A percentile compares a stretch with the other conserved stretches of the same genome.
Evolutionary conservation across 208 protist species (phyloP).

Genomic region (Leishmania lainsoni): DNA sequence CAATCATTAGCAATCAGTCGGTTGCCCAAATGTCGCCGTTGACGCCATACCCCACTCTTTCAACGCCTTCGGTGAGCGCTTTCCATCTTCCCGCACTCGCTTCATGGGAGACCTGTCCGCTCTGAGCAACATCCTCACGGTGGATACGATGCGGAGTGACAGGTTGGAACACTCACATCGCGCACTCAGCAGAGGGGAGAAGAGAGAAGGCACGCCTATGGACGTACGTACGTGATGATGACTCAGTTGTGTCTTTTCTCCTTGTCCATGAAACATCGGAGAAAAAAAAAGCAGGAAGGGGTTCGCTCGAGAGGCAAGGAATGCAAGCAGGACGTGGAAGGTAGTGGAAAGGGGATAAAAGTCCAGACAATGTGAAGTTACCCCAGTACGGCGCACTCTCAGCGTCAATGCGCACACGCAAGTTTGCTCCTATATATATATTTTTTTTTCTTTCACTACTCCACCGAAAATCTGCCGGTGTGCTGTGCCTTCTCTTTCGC

Average conservation of each 20-base stretch:
- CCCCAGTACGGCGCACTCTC: background rate
- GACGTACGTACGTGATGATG: background rate
- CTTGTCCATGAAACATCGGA: background rate
- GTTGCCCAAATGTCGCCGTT: background rate
- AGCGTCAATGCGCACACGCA: background rate
- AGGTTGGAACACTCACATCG: background rate
- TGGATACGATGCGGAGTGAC: background rate
- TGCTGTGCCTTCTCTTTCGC: background rate
- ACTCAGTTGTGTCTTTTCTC: background rate
- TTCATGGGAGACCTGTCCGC: background rate
- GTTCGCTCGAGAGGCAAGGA: background rate
- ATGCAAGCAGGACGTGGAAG: background rate
- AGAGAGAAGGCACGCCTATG: too few species aligned
- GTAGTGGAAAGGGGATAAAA: background rate
- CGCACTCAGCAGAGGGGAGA: background rate
- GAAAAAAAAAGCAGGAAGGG: background rate
- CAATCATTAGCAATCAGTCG: background rate
- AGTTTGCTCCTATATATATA: background rate
- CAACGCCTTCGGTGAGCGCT: constrained; percentile 9
- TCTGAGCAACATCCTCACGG: background rate
- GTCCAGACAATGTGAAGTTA: background rate
- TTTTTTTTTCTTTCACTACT: background rate
- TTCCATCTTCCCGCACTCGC: background rate
- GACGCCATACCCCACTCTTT: constrained; percentile 4
- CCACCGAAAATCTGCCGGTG: background rate